These are phyloP conservation scores for Drechmeria coniospora DNA, from an alignment of 2,329 filamentous ascomycete genomes.

Conservation along the genomic window DNA sequence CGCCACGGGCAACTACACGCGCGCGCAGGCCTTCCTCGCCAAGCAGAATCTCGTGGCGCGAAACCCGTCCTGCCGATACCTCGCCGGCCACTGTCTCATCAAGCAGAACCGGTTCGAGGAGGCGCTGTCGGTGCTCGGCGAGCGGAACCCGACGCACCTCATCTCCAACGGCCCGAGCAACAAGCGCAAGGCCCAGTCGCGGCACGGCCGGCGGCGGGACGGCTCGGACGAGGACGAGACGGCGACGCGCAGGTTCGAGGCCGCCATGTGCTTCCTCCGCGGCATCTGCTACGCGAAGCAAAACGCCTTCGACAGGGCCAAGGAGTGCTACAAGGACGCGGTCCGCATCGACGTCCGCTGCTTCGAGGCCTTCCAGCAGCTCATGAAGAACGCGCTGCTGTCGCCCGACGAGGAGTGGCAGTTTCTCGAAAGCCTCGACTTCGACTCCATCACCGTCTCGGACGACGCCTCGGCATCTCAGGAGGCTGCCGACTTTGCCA, in stretches of 20 bases:
- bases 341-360: constrained; percentile 95
- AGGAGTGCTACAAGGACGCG: constrained; percentile 96
- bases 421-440: constrained; percentile 78
- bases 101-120: constrained; percentile 86
- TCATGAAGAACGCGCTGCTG: constrained; percentile 93
- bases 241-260: constrained; percentile 72
- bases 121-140: constrained; percentile 70
- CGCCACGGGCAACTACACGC: constrained; percentile 83
- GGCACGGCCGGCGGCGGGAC: constrained; percentile 16
- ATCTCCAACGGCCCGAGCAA: constrained; percentile 40
- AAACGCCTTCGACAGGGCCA: constrained; percentile 91
- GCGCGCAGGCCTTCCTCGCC: constrained; percentile 72
- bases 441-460: constrained; percentile 60
- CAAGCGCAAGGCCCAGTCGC: constrained; percentile 22
- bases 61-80: constrained; percentile 78
- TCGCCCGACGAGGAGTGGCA: constrained; percentile 77
- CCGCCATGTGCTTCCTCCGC: constrained; percentile 90
- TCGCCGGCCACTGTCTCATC: constrained; percentile 86
- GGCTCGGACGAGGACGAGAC: constrained; percentile 48
- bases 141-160: constrained; percentile 85
- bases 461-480: constrained; percentile 55
- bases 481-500: constrained; percentile 85
- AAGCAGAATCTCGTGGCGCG: constrained; percentile 68
- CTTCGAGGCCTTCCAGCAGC: constrained; percentile 93
- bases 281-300: constrained; percentile 93